Evolutionary conservation across 2,329 filamentous ascomycete genomes (phyloP), one percentile per base, ranked within the genome.

Genomic region (Aspergillus thermomutatus): DNA sequence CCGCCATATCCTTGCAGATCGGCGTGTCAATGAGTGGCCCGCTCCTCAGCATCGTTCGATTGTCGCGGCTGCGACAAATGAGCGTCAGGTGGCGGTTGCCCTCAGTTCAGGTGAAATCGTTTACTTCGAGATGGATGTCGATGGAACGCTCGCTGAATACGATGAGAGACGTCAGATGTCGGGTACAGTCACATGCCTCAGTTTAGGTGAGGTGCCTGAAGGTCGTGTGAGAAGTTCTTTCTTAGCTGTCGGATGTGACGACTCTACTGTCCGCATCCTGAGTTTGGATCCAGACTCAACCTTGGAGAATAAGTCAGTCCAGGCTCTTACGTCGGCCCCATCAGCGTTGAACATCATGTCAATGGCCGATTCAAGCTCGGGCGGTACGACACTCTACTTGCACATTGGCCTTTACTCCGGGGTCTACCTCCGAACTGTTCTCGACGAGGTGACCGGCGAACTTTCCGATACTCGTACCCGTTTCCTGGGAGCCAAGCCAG

Each of bases 351-450:
- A 89, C 40, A 96, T 99, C 65, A 96, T 97, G 82, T 83, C 91
- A 7, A 99, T 99, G 93, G 85, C 91, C 14, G 94, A 99, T 73
- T 95, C 93, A 1, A 91, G 90, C 2, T 91, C 90, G 1, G 92
- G 92, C 25, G 91, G 92, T 19, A 90, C 87, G 10, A 96, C 93
- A 0, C 82, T 96, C 4, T 97, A 96, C 70, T 84, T 99, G 4
- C 94, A 99, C 68, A 97, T 99, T 59, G 95, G 94, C 54, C 83
- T 99, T 1, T 89, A 94, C 70, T 97, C 92, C 28, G 94, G 95
- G 55, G 92, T 99, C 10, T 99, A 99, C 71, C 85, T 99, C 25
- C 87, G 95, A 47, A 97, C 94, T 0, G 91, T 97, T 5, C 80
- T 99, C 17, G 94, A 99, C 67, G 95, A 97, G 70, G 85, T 96